These are phyloP conservation scores for Cornus suecica DNA, from an alignment of 148 eudicot genomes.

Conservation along the genomic window DNA sequence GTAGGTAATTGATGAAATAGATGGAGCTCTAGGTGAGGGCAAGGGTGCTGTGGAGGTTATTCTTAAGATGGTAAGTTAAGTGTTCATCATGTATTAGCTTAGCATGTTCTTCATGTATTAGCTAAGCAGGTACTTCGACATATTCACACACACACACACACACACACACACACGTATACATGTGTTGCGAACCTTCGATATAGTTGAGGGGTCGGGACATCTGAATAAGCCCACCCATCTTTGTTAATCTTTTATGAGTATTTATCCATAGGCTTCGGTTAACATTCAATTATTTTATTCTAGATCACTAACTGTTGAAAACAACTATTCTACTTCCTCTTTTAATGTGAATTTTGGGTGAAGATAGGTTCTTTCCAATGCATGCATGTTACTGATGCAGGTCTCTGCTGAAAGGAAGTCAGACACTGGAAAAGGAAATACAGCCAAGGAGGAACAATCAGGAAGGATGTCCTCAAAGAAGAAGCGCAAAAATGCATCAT, in stretches of 20 bases:
- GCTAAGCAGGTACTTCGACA: not conserved
- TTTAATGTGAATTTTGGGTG: conserved; percentile 6
- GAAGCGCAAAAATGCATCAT: conserved; percentile 51
- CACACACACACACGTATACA: too few relatives aligned
- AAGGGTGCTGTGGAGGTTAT: conserved; percentile 95
- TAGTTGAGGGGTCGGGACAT: not conserved
- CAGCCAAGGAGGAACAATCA: conserved; percentile 35
- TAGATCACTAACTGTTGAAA: not conserved
- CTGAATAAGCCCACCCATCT: conserved; percentile 5
- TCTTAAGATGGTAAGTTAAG: conserved; percentile 66
- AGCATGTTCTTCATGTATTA: too few relatives aligned
- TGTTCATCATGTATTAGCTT: not conserved
- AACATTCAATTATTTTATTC: too few relatives aligned
- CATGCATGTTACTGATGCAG: conserved; percentile 37
- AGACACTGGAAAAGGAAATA: conserved; percentile 48
- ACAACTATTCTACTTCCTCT: not conserved
- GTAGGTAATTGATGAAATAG: conserved; percentile 97
- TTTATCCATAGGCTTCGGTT: too few relatives aligned
- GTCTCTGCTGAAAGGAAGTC: conserved; percentile 67
- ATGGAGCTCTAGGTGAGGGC: conserved; percentile 98
- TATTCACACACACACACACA: too few relatives aligned
- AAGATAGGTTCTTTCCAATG: not conserved
- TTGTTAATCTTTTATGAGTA: not conserved
- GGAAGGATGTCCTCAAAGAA: conserved; percentile 54
- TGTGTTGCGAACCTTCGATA: not conserved